These are phyloP conservation scores for Malbranchea cinnamomea DNA, from an alignment of 2,329 filamentous ascomycete genomes.

Conservation along the genomic window DNA sequence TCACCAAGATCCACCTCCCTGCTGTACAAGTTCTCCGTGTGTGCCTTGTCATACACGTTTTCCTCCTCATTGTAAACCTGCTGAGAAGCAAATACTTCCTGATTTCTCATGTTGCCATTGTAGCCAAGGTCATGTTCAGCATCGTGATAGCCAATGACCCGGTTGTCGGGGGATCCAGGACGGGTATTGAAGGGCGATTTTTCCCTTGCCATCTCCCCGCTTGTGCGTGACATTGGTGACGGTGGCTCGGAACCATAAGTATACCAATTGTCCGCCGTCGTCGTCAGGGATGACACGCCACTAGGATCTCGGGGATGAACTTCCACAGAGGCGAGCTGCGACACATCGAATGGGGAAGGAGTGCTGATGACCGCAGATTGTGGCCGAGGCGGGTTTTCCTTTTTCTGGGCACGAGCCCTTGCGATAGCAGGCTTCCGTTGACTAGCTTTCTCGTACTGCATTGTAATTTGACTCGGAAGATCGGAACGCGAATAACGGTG, in stretches of 20 bases:
- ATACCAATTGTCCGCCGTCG: slow-evolving; percentile 27
- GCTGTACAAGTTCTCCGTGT: slow-evolving; percentile 10
- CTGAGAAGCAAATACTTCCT: slow-evolving; percentile 3
- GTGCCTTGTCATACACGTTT: slow-evolving; percentile 9
- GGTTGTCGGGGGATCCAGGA: slow-evolving; percentile 17
- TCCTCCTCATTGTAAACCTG: slow-evolving; percentile 13
- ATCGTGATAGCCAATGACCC: no score
- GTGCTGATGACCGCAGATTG: slow-evolving; percentile 18
- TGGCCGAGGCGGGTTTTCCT: slow-evolving; percentile 17
- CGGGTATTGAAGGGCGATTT: slow-evolving; percentile 17
- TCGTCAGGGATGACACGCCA: slow-evolving; percentile 18
- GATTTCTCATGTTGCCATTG: background rate
- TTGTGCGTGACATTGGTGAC: slow-evolving; percentile 12
- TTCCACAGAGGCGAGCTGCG: slow-evolving; percentile 10
- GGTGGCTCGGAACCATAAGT: slow-evolving; percentile 21
- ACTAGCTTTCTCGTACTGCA: slow-evolving; percentile 16
- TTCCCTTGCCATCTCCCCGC: slow-evolving; percentile 9
- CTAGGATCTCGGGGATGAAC: slow-evolving; percentile 21
- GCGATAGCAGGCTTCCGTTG: slow-evolving; percentile 17
- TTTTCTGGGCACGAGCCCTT: slow-evolving; percentile 15
- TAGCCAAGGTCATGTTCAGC: no score
- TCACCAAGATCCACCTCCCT: slow-evolving; percentile 23
- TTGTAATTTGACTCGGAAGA: slow-evolving; percentile 17
- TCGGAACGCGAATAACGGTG: slow-evolving; percentile 19
- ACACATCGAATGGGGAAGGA: slow-evolving; percentile 17